Percentiles rank a stretch among this genome's conserved stretches.
Conservation (phyloP, 495 filamentous ascomycete genomes). For the Penicillium herquei region DNA sequence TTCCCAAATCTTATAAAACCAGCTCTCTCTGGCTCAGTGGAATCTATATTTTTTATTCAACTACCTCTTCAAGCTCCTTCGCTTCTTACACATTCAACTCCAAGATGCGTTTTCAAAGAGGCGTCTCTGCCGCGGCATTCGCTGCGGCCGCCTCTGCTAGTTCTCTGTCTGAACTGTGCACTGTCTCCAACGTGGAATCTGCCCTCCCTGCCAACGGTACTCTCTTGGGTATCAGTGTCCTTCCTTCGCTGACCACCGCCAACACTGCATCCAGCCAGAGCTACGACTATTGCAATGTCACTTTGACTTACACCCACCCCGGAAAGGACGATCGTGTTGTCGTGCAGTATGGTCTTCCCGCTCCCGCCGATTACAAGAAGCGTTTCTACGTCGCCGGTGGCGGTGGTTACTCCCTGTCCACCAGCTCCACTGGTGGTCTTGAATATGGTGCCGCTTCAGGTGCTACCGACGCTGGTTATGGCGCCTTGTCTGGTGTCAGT, state of each 20-base stretch:
- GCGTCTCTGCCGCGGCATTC: conserved; percentile 24
- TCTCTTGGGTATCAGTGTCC: conserved; percentile 28
- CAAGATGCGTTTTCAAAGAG: conserved; percentile 25
- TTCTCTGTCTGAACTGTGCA: conserved; percentile 34
- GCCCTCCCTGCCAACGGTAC: conserved; percentile 35
- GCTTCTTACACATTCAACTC: conserved; percentile 1
- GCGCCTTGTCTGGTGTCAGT: conserved; percentile 28
- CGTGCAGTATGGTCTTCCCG: conserved; percentile 34
- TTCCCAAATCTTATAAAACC: not conserved
- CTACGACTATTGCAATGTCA: conserved; percentile 38
- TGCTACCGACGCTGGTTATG: conserved; percentile 39
- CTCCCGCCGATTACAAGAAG: conserved; percentile 33
- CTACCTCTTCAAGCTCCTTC: not conserved
- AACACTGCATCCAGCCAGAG: conserved; percentile 17
- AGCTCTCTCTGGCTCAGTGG: not conserved
- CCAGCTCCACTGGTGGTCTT: conserved; percentile 34
- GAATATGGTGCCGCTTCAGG: conserved; percentile 39
- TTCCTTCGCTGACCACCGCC: conserved; percentile 29
- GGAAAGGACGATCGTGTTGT: conserved; percentile 31
- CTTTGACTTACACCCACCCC: conserved; percentile 34
- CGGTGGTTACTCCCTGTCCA: conserved; percentile 25
- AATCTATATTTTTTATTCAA: not conserved
- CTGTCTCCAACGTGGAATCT: conserved; percentile 30
- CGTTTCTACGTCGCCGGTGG: conserved; percentile 40
- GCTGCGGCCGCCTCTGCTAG: conserved; percentile 27